Conservation (phyloP, 306 rosid genomes). For the Prunus dulcis region DNA sequence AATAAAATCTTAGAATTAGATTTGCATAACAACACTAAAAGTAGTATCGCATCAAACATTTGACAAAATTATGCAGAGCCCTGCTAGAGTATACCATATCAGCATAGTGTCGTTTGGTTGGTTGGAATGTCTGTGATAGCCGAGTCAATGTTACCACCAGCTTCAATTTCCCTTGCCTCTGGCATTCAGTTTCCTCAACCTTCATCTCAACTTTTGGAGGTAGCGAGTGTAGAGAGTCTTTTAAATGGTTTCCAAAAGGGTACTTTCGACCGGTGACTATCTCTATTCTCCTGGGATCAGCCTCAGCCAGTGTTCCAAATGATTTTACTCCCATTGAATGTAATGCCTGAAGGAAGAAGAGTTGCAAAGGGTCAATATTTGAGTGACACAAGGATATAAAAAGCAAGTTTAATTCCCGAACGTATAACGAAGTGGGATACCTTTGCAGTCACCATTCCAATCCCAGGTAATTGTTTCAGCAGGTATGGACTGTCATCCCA, state of each 20-base stretch:
- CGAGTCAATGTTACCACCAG: conserved; percentile 73
- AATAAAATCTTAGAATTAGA: conserved; percentile 5
- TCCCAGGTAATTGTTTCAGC: conserved; percentile 95
- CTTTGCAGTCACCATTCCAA: conserved; percentile 98
- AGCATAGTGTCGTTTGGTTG: conserved; percentile 79
- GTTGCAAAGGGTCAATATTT: conserved; percentile 3
- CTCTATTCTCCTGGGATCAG: conserved; percentile 95
- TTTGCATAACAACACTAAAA: background rate
- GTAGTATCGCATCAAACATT: background rate
- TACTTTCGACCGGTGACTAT: conserved; percentile 87
- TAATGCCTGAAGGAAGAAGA: conserved; percentile 56
- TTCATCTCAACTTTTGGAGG: conserved; percentile 80
- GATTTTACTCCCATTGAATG: conserved; percentile 79
- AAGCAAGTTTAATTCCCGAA: conserved; percentile 5
- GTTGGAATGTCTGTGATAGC: conserved; percentile 50
- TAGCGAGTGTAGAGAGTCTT: conserved; percentile 78
- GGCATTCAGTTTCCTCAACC: conserved; percentile 57
- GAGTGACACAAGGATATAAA: background rate
- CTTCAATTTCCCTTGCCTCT: conserved; percentile 59
- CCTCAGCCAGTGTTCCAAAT: conserved; percentile 75
- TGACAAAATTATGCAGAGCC: conserved; percentile 8
- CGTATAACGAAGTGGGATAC: conserved; percentile 32
- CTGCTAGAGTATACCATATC: conserved; percentile 60
- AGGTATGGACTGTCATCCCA: conserved; percentile 94
- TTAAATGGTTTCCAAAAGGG: conserved; percentile 94